A percentile compares a stretch with the other conserved stretches of the same genome.
Conservation (phyloP, 345 rosid species). For the Geranium rotundifolium region DNA sequence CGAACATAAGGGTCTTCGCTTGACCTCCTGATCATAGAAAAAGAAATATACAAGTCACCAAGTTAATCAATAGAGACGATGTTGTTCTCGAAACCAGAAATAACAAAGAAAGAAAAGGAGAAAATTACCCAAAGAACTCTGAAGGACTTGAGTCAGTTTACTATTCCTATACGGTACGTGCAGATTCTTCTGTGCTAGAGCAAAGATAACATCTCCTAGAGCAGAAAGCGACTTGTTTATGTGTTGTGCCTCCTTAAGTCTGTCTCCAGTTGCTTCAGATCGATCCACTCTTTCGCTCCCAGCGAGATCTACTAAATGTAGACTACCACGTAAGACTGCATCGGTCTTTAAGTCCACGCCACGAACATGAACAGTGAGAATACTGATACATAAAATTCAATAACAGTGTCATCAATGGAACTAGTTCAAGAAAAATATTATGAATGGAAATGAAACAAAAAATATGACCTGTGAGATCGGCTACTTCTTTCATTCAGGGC, state of each 20-base stretch:
- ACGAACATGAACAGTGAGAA: slow-evolving; percentile 85
- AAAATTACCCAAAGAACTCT: slow-evolving; percentile 77
- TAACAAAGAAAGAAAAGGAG: neutral
- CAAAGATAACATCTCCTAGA: slow-evolving; percentile 89
- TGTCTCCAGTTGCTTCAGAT: slow-evolving; percentile 94
- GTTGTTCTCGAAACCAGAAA: neutral
- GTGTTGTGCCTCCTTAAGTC: slow-evolving; percentile 92
- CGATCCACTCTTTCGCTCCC: slow-evolving; percentile 98
- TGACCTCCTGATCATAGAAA: slow-evolving; percentile 62
- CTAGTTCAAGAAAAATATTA: slow-evolving; percentile 2
- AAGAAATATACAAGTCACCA: neutral
- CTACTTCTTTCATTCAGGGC: slow-evolving; percentile 95
- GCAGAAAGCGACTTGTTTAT: slow-evolving; percentile 92
- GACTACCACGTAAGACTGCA: slow-evolving; percentile 64
- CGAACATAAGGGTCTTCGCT: slow-evolving; percentile 96
- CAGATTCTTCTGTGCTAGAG: slow-evolving; percentile 71
- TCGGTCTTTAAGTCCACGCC: slow-evolving; percentile 64
- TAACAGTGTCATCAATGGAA: neutral
- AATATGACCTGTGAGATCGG: slow-evolving; percentile 84
- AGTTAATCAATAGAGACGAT: neutral
- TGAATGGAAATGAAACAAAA: slow-evolving; percentile 6
- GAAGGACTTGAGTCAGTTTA: slow-evolving; percentile 96
- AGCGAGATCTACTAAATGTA: slow-evolving; percentile 92
- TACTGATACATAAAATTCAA: slow-evolving; percentile 36
- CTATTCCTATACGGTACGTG: slow-evolving; percentile 96